phyloP scores from a whole-genome alignment of 2,329 filamentous ascomycete genomes.

The Xylaria polymorpha region DNA sequence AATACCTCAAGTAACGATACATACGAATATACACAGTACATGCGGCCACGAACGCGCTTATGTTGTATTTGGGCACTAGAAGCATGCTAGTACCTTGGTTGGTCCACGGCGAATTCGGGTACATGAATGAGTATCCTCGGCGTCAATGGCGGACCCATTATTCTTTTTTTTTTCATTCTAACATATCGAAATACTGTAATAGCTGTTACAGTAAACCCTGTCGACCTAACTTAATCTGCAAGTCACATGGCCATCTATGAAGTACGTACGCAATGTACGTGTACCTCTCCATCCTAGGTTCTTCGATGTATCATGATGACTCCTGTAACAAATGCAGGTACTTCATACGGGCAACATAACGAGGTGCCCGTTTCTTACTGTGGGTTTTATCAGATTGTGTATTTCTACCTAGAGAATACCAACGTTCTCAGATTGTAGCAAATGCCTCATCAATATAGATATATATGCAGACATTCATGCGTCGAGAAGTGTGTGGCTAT shows the following conservation, averaged over 20 bases:
- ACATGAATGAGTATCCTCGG: conserved; percentile 17
- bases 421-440: neutral
- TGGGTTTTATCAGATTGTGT: neutral
- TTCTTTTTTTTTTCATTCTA: conserved; percentile 13
- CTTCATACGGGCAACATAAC: neutral
- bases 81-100: conserved; percentile 28
- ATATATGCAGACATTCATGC: neutral
- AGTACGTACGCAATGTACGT: conserved; percentile 1
- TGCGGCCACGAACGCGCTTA: conserved; percentile 19
- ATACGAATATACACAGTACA: conserved; percentile 8
- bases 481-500: conserved; percentile 2
- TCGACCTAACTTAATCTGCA: conserved; percentile 33
- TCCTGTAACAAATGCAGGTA: conserved; percentile 24
- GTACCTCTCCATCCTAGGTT: conserved; percentile 25
- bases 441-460: neutral
- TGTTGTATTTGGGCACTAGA: conserved; percentile 30
- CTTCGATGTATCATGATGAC: conserved; percentile 15
- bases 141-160: conserved; percentile 29
- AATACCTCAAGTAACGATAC: conserved; percentile 26
- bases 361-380: conserved; percentile 29
- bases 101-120: conserved; percentile 29
- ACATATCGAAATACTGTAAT: conserved; percentile 6
- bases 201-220: conserved; percentile 28
- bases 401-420: neutral
- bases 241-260: conserved; percentile 27